Evolutionary conservation across 352 stramenopile species (phyloP), one percentile per base, ranked within the genome.

Genomic region (Thalassiosira mediterranea): DNA sequence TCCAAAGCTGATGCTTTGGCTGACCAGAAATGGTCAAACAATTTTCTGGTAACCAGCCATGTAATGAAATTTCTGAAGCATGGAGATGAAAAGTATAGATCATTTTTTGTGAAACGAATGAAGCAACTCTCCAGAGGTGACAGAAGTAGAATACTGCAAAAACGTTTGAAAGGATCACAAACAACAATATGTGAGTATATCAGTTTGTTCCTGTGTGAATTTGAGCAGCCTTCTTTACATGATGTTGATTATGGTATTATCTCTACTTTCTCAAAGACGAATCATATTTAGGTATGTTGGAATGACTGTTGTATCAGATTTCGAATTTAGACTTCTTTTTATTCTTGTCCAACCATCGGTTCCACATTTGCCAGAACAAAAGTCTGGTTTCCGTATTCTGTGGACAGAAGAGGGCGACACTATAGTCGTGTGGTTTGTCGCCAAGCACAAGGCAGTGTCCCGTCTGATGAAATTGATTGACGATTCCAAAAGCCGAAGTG

Each of bases 381-480:
- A 42, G 63, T 86, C 23, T 63, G 58, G 53, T 13, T 71, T 31
- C 10, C 48, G 73, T 49, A 78, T 82, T 29, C 51, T 78, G 21
- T 83, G 74, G 66, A 79, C 74, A 10, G 34, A 76, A 48, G 53
- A 68, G 47, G 53, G 37, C 31, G 58, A 56, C 5, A 38, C 5
- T 1, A 76, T 86, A 25, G 59, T 84, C 0, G 56, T 87, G 54
- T 84, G 81, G 81, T 88, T 77, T 31, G 64, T 88, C 46, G 54
- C 72, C 0, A 74, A 78, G 13, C 79, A 87, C 26, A 48, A 87
- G 2, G 49, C 56, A 32, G 81, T 90, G 0, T 84, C 77, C 7
- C 73, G 81, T 0, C 57, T 83, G 0, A 72, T 79, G 47, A 63
- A 65, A 29, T 32, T 88, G 17, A 90, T 90, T 64, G 84, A 88